Evolutionary conservation across 192 early-diverging fungal species (phyloP).

Genomic region (Coemansia sp.): DNA sequence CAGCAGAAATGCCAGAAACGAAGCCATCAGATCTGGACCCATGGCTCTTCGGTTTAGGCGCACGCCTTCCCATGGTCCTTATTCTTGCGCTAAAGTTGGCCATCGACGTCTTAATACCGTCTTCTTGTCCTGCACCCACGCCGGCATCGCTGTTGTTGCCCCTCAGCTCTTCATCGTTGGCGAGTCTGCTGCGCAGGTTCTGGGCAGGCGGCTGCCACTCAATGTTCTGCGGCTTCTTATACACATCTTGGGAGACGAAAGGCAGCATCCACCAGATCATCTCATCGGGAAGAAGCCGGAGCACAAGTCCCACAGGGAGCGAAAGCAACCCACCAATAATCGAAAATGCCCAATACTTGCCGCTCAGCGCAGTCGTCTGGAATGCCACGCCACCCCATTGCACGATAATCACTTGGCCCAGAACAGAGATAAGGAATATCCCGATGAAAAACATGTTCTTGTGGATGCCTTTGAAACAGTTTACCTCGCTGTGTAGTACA

Average conservation of each 20-base stretch:
- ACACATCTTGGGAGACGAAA: slow-evolving; percentile 50
- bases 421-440: slow-evolving; percentile 73
- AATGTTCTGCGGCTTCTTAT: slow-evolving; percentile 49
- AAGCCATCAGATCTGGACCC: background rate
- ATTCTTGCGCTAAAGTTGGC: slow-evolving; percentile 36
- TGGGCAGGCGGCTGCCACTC: slow-evolving; percentile 53
- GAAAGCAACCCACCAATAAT: slow-evolving; percentile 75
- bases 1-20: background rate
- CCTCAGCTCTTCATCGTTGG: slow-evolving; percentile 9
- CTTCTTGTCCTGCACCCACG: slow-evolving; percentile 7
- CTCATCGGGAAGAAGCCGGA: slow-evolving; percentile 84
- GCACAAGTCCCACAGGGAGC: slow-evolving; percentile 79
- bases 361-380: slow-evolving; percentile 65
- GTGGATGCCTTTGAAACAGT: slow-evolving; percentile 80
- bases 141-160: background rate
- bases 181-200: slow-evolving; percentile 49
- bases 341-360: slow-evolving; percentile 80
- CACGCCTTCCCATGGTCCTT: background rate
- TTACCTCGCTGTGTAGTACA: slow-evolving; percentile 71
- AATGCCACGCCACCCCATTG: slow-evolving; percentile 88
- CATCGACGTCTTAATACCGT: slow-evolving; percentile 30
- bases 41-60: background rate
- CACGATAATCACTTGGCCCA: slow-evolving; percentile 85
- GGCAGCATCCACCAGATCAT: slow-evolving; percentile 56
- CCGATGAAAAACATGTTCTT: slow-evolving; percentile 77